These are phyloP conservation scores for Grifola frondosa DNA, from an alignment of 1,284 basidiomycete genomes.

Conservation along the genomic window DNA sequence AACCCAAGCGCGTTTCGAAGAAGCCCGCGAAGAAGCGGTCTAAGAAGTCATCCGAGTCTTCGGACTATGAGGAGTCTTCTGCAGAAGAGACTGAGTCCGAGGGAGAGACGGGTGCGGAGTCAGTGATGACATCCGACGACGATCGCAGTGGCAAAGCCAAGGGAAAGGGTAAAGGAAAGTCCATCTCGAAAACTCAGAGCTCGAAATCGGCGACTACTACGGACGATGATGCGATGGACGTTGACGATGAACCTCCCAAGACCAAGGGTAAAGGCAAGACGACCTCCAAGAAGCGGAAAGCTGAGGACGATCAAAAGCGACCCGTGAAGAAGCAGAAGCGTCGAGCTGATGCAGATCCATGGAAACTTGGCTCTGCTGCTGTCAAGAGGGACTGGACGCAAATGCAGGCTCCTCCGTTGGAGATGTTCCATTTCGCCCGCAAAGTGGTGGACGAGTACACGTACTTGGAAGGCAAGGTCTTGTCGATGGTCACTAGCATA, in stretches of 20 bases:
- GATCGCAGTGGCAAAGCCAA: constrained; percentile 34
- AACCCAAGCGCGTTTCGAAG: constrained; percentile 20
- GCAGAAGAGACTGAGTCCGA: constrained; percentile 24
- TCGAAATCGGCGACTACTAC: constrained; percentile 21
- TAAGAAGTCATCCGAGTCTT: constrained; percentile 34
- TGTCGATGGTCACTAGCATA: constrained; percentile 77
- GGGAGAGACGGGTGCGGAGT: constrained; percentile 27
- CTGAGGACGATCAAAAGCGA: constrained; percentile 42
- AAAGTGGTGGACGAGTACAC: constrained; percentile 95
- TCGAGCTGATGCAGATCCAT: constrained; percentile 73
- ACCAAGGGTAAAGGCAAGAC: constrained; percentile 31
- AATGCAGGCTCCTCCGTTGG: constrained; percentile 81
- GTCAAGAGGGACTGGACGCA: constrained; percentile 76
- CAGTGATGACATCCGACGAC: constrained; percentile 29
- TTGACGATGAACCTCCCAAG: constrained; percentile 43
- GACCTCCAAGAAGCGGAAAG: constrained; percentile 50
- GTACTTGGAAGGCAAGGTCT: constrained; percentile 81
- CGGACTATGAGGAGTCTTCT: constrained; percentile 41
- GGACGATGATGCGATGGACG: constrained; percentile 51
- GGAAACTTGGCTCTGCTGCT: constrained; percentile 66
- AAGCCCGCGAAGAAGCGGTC: constrained; percentile 25
- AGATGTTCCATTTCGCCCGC: constrained; percentile 90
- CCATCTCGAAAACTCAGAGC: constrained; percentile 16
- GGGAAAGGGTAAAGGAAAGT: constrained; percentile 20
- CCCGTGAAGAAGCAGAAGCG: constrained; percentile 60